These are phyloP conservation scores for Conringia planisiliqua DNA, from an alignment of 345 rosid species.

Conservation along the genomic window DNA sequence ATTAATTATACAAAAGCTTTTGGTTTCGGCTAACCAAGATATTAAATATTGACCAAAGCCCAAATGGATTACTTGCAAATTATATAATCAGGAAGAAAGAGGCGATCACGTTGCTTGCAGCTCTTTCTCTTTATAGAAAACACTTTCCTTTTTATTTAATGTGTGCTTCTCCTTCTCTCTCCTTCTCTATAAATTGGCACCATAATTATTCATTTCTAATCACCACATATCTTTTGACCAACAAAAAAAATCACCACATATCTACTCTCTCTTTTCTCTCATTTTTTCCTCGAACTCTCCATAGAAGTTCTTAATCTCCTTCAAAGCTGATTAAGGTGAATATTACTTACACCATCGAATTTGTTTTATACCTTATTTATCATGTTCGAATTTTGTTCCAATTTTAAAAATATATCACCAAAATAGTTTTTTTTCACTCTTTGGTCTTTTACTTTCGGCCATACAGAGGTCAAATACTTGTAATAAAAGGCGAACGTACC, in stretches of 20 bases:
- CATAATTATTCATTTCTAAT: conserved; percentile 6
- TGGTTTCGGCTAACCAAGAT: not conserved
- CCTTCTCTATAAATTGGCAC: conserved; percentile 23
- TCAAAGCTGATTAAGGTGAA: conserved; percentile 16
- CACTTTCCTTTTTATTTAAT: not conserved
- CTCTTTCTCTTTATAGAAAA: not conserved
- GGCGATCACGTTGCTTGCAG: conserved; percentile 20
- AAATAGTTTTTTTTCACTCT: not conserved
- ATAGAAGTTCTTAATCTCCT: not conserved
- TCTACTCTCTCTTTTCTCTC: not conserved
- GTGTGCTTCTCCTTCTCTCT: not conserved
- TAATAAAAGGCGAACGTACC: not conserved
- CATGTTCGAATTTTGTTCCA: not conserved
- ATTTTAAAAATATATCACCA: not conserved
- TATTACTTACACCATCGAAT: not conserved
- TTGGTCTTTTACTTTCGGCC: not conserved
- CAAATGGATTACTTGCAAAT: not conserved
- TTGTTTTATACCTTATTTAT: not conserved
- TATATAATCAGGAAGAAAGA: conserved; percentile 1
- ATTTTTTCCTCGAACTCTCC: not conserved
- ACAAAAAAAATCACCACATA: too few relatives aligned
- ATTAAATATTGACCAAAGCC: not conserved
- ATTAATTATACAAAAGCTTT: not conserved
- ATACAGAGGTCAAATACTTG: not conserved
- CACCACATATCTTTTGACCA: not conserved